Evolutionary conservation across 1,284 basidiomycete genomes (phyloP).

Genomic region (Austropuccinia psidii): DNA sequence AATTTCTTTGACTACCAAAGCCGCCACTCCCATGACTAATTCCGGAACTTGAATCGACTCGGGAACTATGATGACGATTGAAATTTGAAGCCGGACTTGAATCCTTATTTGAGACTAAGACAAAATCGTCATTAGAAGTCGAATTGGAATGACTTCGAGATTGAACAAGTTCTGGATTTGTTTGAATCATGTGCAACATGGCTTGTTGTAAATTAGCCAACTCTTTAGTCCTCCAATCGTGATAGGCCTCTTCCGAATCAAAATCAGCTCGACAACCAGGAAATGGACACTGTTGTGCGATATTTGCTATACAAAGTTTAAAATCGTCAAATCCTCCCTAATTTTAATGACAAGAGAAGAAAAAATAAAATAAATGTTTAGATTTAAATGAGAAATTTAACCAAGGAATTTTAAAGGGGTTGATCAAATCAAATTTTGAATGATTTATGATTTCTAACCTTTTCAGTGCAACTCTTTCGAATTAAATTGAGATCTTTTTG

Average conservation of each 20-base stretch:
- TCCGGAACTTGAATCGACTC: conserved; percentile 2
- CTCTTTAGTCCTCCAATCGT: conserved; percentile 75
- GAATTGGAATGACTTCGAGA: neutral
- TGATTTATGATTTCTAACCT: conserved; percentile 52
- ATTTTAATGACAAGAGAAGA: neutral
- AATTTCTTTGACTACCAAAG: conserved; percentile 9
- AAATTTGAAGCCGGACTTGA: neutral
- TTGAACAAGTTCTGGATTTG: conserved; percentile 78
- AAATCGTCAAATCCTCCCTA: conserved; percentile 37
- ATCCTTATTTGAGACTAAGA: conserved; percentile 16
- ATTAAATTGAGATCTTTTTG: conserved; percentile 68
- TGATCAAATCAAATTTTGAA: no score
- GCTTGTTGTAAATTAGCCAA: conserved; percentile 74
- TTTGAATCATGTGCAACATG: conserved; percentile 76
- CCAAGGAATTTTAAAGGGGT: no score
- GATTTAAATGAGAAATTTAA: neutral
- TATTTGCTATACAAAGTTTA: conserved; percentile 81
- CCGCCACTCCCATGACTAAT: neutral
- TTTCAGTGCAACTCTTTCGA: conserved; percentile 65
- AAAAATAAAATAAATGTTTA: neutral
- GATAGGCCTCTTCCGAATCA: conserved; percentile 67
- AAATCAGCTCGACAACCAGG: conserved; percentile 84
- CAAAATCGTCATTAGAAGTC: conserved; percentile 23
- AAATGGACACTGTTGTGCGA: conserved; percentile 72
- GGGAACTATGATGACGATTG: neutral